Percentiles rank a stretch among this genome's conserved stretches.
Evolutionary conservation across 2,329 filamentous ascomycete species (phyloP).

Genomic region (Verticillium isaacii): DNA sequence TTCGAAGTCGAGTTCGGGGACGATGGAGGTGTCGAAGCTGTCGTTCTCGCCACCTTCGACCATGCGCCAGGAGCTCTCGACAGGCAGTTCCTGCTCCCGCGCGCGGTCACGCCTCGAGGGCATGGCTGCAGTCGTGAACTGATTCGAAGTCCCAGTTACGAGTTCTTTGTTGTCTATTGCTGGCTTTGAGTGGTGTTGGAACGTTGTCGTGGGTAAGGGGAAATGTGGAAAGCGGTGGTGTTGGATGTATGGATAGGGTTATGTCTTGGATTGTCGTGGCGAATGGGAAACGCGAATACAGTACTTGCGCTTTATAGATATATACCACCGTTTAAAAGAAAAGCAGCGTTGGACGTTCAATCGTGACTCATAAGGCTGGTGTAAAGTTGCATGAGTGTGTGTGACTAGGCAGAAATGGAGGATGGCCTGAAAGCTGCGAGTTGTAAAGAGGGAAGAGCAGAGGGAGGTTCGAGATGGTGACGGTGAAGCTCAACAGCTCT

Average conservation of each 20-base stretch:
- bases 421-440: neutral
- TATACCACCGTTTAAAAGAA: neutral
- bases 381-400: neutral
- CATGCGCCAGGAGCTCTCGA: slow-evolving; percentile 56
- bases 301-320: neutral
- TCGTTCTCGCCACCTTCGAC: slow-evolving; percentile 56
- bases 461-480: neutral
- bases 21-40: slow-evolving; percentile 52
- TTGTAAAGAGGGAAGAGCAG: neutral
- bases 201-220: neutral
- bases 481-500: neutral
- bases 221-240: neutral
- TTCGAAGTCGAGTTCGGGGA: slow-evolving; percentile 39
- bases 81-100: slow-evolving; percentile 26
- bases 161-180: neutral
- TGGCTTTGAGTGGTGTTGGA: neutral
- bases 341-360: neutral
- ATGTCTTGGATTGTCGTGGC: too few species aligned
- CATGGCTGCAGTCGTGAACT: slow-evolving; percentile 3
- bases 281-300: too few species aligned
- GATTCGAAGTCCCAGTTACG: neutral
- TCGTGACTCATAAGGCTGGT: neutral
- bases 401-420: neutral
- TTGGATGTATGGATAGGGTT: too few species aligned
- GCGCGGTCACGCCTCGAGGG: slow-evolving; percentile 3